Conservation (phyloP, 179 eudicot species). For the Patellifolia procumbens region DNA sequence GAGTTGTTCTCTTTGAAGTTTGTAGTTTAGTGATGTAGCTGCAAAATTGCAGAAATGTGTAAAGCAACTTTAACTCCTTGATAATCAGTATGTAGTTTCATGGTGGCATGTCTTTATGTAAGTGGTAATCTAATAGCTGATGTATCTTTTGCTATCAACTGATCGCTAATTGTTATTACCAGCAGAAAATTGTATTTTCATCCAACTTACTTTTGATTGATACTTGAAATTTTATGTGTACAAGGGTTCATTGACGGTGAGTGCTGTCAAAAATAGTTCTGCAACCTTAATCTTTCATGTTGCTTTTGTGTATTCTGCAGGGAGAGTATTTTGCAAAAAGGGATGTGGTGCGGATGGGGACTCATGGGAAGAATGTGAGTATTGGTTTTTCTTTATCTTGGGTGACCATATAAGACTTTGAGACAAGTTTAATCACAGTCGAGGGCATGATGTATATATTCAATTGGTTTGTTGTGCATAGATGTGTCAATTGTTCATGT, state of each 20-base stretch:
- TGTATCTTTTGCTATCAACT: neutral
- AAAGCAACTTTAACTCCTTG: neutral
- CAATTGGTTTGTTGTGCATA: neutral
- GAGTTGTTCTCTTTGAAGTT: neutral
- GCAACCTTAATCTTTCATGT: neutral
- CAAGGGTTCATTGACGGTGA: neutral
- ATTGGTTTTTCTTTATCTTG: constrained; percentile 11
- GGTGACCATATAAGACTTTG: neutral
- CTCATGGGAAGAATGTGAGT: constrained; percentile 95
- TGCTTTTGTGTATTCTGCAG: constrained; percentile 37
- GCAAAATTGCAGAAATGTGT: neutral
- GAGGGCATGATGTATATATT: neutral
- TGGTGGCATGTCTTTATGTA: neutral
- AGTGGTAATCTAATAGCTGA: neutral
- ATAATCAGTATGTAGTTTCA: neutral
- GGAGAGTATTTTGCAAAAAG: constrained; percentile 99
- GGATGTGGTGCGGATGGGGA: constrained; percentile 94
- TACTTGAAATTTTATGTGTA: neutral
- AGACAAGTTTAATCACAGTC: constrained; percentile 4
- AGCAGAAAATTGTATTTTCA: no score
- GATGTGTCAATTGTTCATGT: neutral
- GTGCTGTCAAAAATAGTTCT: neutral
- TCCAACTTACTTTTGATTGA: neutral
- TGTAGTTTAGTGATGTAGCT: neutral
- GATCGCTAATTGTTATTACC: no score